Evolutionary conservation across 495 filamentous ascomycete species (phyloP).

Genomic region (Stereocaulon alpinum): DNA sequence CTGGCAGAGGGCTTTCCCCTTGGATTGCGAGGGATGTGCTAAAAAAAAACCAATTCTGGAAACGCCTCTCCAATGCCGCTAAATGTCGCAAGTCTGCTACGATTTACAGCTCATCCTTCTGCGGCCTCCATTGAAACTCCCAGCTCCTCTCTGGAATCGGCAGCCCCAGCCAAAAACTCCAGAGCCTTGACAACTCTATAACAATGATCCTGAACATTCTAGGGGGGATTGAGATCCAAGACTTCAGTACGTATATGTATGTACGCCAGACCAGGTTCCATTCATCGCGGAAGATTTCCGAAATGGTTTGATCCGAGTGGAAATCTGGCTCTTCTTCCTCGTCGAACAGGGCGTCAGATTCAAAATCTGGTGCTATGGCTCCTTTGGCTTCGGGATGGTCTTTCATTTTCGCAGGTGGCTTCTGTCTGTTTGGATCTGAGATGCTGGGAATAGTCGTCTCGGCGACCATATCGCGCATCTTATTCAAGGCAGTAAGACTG

Average conservation of each 20-base stretch:
- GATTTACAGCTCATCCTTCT: slow-evolving; percentile 49
- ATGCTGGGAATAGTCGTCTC: slow-evolving; percentile 22
- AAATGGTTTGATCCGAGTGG: slow-evolving; percentile 32
- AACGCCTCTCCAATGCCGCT: slow-evolving; percentile 5
- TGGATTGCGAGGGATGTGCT: background rate
- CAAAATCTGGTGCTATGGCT: slow-evolving; percentile 21
- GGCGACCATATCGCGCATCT: slow-evolving; percentile 60
- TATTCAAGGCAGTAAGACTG: slow-evolving; percentile 60
- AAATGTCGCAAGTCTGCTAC: background rate
- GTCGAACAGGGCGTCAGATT: slow-evolving; percentile 33
- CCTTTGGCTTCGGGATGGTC: slow-evolving; percentile 19
- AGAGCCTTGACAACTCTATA: slow-evolving; percentile 52
- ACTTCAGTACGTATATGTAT: slow-evolving; percentile 51
- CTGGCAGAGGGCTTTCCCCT: too few relatives aligned
- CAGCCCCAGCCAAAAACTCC: slow-evolving; percentile 69
- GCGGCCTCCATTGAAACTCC: slow-evolving; percentile 43
- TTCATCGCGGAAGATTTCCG: slow-evolving; percentile 55
- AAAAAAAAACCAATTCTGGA: background rate
- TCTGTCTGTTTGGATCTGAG: slow-evolving; percentile 24
- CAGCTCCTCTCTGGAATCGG: slow-evolving; percentile 60
- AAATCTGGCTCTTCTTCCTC: slow-evolving; percentile 31
- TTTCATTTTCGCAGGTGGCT: slow-evolving; percentile 13
- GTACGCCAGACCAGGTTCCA: slow-evolving; percentile 49
- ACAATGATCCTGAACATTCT: slow-evolving; percentile 55
- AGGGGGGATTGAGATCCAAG: slow-evolving; percentile 59